A percentile compares a stretch with the other conserved stretches of the same genome.
phyloP scores from a whole-genome alignment of 2,329 filamentous ascomycete species.

The Venturia aucupariae region DNA sequence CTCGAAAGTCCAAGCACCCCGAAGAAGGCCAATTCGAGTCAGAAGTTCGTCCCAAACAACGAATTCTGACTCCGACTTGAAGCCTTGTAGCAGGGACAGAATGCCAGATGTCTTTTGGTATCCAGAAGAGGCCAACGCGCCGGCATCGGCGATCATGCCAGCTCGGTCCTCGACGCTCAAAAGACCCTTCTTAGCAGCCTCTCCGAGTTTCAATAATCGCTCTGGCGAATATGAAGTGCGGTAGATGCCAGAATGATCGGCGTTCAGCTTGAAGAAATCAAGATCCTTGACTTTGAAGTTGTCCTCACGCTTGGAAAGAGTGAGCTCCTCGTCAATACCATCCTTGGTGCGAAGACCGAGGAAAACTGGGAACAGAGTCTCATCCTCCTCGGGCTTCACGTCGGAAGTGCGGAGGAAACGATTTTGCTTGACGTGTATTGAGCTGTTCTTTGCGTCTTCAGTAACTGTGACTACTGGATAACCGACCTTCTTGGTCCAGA shows the following conservation, averaged over 20 bases:
- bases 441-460: slow-evolving; percentile 50
- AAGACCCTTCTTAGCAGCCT: slow-evolving; percentile 71
- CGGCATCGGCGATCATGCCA: slow-evolving; percentile 83
- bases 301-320: slow-evolving; percentile 62
- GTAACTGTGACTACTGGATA: slow-evolving; percentile 86
- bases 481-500: slow-evolving; percentile 95
- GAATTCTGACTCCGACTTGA: slow-evolving; percentile 73
- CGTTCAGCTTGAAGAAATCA: slow-evolving; percentile 95
- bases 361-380: slow-evolving; percentile 82
- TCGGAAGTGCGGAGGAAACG: slow-evolving; percentile 88
- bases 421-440: slow-evolving; percentile 86
- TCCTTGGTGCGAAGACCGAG: slow-evolving; percentile 74
- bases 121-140: slow-evolving; percentile 77
- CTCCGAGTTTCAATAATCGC: slow-evolving; percentile 76
- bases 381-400: slow-evolving; percentile 85
- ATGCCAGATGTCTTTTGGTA: slow-evolving; percentile 91
- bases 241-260: slow-evolving; percentile 88
- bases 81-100: slow-evolving; percentile 74
- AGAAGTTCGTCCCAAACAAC: slow-evolving; percentile 94
- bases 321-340: slow-evolving; percentile 69
- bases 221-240: slow-evolving; percentile 79
- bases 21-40: slow-evolving; percentile 66
- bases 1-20: slow-evolving; percentile 83
- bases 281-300: slow-evolving; percentile 67
- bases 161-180: slow-evolving; percentile 84